Percentiles rank a stretch among this genome's conserved stretches.
These are phyloP conservation scores for Aspergillus jensenii DNA, from an alignment of 2,329 filamentous ascomycete genomes.

Conservation along the genomic window DNA sequence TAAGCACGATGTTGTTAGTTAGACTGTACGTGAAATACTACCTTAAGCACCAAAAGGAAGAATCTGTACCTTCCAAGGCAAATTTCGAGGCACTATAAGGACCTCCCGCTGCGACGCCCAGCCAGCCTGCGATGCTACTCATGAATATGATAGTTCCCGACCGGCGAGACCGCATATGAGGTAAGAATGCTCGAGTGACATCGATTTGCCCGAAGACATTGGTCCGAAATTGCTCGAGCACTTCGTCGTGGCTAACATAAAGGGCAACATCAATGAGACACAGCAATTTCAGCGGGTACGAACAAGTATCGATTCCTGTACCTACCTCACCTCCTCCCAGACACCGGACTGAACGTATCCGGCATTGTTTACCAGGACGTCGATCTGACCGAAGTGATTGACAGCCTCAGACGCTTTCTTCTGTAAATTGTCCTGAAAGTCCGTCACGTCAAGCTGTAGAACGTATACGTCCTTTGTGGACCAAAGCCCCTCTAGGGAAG, in stretches of 20 bases:
- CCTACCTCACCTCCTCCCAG: constrained; percentile 28
- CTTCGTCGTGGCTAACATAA: no score
- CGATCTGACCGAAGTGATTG: constrained; percentile 25
- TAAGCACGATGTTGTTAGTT: no score
- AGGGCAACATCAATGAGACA: no score
- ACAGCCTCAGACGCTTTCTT: not conserved
- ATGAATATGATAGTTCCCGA: constrained; percentile 44
- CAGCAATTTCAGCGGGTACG: no score
- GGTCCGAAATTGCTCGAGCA: not conserved
- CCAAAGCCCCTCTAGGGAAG: constrained; percentile 18
- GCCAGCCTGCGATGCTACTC: constrained; percentile 39
- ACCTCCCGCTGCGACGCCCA: not conserved
- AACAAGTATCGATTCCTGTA: no score
- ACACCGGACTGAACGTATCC: constrained; percentile 31
- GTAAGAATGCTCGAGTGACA: constrained; percentile 37
- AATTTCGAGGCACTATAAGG: constrained; percentile 4
- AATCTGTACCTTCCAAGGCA: constrained; percentile 22
- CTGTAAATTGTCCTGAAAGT: not conserved
- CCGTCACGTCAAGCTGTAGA: constrained; percentile 23
- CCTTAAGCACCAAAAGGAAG: constrained; percentile 43
- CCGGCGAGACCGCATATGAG: constrained; percentile 35
- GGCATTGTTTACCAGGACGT: constrained; percentile 52
- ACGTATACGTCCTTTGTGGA: not conserved
- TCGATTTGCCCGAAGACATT: constrained; percentile 37
- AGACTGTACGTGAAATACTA: no score